Conservation (phyloP, 31 red algal genomes). For the Porphyra umbilicalis region DNA sequence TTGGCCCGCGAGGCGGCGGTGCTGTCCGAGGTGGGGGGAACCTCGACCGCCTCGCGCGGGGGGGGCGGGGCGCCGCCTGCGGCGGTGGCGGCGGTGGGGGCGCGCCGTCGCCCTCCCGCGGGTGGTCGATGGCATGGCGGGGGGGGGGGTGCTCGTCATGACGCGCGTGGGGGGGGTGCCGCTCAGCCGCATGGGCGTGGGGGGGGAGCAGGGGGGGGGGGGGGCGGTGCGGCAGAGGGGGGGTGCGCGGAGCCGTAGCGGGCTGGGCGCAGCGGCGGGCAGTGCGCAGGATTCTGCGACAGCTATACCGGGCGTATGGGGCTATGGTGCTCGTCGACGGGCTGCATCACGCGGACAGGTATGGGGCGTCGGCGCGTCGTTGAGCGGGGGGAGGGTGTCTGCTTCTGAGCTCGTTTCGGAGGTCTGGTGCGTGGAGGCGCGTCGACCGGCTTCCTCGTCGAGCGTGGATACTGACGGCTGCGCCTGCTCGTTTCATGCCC, state of each 20-base stretch:
- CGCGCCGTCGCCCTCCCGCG: background rate
- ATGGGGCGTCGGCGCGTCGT: no score
- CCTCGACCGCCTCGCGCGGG: background rate
- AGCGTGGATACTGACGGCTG: no score
- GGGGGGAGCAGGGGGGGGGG: background rate
- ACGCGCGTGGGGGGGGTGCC: conserved; percentile 17
- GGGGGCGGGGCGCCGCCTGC: background rate
- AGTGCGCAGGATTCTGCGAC: background rate
- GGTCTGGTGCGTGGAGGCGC: no score
- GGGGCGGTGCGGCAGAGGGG: background rate
- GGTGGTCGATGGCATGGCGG: conserved; percentile 6
- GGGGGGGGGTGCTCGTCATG: conserved; percentile 23
- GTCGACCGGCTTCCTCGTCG: no score
- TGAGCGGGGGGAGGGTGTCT: background rate
- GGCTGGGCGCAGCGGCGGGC: background rate
- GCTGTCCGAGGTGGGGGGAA: conserved; percentile 7
- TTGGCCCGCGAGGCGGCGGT: conserved; percentile 22
- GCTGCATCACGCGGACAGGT: conserved; percentile 13
- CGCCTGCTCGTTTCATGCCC: no score
- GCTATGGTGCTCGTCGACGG: conserved; percentile 24
- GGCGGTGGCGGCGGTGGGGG: background rate
- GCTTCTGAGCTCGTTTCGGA: no score
- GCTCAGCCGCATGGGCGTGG: conserved; percentile 10
- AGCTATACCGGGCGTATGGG: conserved; percentile 30
- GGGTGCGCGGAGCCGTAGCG: background rate